Evolutionary conservation across 345 rosid species (phyloP).

Genomic region (Durio zibethinus): DNA sequence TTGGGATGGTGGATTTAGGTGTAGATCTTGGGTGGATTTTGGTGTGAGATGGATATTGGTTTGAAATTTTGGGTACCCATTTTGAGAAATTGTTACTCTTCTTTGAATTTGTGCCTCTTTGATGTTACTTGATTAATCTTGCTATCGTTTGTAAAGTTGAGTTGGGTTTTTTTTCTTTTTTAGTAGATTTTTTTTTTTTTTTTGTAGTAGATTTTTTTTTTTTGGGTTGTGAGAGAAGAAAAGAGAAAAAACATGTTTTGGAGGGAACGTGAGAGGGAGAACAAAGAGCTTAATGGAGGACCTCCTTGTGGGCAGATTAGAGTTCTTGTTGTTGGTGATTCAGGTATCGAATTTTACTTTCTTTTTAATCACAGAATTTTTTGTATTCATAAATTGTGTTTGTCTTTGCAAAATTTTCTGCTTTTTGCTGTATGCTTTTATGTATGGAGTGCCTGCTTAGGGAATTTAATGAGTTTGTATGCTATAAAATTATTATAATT

Average conservation of each 20-base stretch:
- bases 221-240: background rate
- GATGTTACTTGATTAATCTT: slow-evolving; percentile 28
- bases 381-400: background rate
- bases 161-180: background rate
- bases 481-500: background rate
- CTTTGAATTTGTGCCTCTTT: slow-evolving; percentile 22
- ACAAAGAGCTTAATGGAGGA: slow-evolving; percentile 67
- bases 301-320: slow-evolving; percentile 94
- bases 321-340: slow-evolving; percentile 95
- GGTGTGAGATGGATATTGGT: slow-evolving; percentile 23
- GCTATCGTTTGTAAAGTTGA: background rate
- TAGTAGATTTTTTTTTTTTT: background rate
- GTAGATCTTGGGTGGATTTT: slow-evolving; percentile 26
- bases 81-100: slow-evolving; percentile 17
- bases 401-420: background rate
- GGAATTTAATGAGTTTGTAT: background rate
- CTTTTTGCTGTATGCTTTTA: background rate
- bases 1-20: slow-evolving; percentile 13
- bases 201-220: background rate
- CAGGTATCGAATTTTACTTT: slow-evolving; percentile 45
- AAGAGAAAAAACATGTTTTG: slow-evolving; percentile 58
- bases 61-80: slow-evolving; percentile 20
- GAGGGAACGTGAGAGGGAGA: slow-evolving; percentile 90
- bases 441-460: background rate
- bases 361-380: background rate